A percentile compares a stretch with the other conserved stretches of the same genome.
phyloP scores from a whole-genome alignment of 805 yeast species.

The Sugiyamaella chiloensis region DNA sequence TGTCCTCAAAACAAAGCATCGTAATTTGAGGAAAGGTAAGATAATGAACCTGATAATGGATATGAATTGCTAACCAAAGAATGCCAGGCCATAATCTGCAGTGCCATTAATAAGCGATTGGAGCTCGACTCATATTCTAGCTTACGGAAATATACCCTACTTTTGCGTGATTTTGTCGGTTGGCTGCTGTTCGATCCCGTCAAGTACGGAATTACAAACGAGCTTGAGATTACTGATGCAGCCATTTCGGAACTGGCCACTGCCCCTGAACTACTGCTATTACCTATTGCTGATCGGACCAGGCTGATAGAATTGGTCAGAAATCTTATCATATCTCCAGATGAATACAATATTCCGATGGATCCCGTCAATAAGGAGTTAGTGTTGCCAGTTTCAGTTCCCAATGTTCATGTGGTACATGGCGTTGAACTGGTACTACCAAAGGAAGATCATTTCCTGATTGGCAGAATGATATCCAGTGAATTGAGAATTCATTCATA shows the following conservation, averaged over 20 bases:
- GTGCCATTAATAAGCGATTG: not conserved
- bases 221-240: not conserved
- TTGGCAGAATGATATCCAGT: conserved; percentile 62
- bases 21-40: conserved; percentile 25
- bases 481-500: conserved; percentile 43
- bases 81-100: not conserved
- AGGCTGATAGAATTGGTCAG: not conserved
- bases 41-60: not conserved
- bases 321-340: no score
- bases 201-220: not conserved
- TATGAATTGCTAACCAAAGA: conserved; percentile 5
- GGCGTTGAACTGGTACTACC: conserved; percentile 44
- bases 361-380: conserved; percentile 30
- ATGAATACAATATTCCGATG: no score
- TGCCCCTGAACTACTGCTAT: not conserved
- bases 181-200: not conserved
- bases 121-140: not conserved
- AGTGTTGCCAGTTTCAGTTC: conserved; percentile 58
- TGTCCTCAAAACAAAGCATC: conserved; percentile 19
- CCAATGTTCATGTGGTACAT: conserved; percentile 58
- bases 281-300: no score
- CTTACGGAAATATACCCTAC: not conserved
- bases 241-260: not conserved
- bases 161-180: not conserved
- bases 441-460: conserved; percentile 44